Conservation (phyloP, 2,329 filamentous ascomycete genomes). For the Zymoseptoria pseudotritici region DNA sequence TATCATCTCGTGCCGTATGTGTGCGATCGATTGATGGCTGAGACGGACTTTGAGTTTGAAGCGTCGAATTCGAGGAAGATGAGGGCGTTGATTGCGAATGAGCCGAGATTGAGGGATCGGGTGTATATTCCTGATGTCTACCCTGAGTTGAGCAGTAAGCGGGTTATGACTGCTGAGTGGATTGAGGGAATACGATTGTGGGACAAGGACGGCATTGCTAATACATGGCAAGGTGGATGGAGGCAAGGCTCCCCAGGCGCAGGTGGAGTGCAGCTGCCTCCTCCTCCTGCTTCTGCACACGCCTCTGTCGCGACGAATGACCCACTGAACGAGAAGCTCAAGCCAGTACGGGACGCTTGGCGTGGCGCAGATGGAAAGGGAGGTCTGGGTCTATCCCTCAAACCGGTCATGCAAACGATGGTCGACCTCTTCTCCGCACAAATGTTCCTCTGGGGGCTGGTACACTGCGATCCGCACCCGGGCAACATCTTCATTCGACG, state of each 20-base stretch:
- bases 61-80: slow-evolving; percentile 81
- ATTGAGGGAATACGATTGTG: slow-evolving; percentile 89
- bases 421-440: slow-evolving; percentile 94
- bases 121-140: slow-evolving; percentile 88
- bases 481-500: slow-evolving; percentile 95
- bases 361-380: slow-evolving; percentile 63
- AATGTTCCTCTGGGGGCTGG: slow-evolving; percentile 93
- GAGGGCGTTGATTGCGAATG: slow-evolving; percentile 65
- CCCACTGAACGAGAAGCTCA: slow-evolving; percentile 55
- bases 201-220: slow-evolving; percentile 77
- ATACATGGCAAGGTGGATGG: slow-evolving; percentile 70
- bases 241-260: slow-evolving; percentile 71
- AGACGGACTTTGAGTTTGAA: slow-evolving; percentile 92
- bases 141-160: slow-evolving; percentile 68
- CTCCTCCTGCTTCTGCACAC: slow-evolving; percentile 31
- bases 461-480: slow-evolving; percentile 95
- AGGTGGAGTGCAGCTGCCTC: slow-evolving; percentile 55
- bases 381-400: slow-evolving; percentile 73
- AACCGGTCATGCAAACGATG: slow-evolving; percentile 93
- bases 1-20: slow-evolving; percentile 90
- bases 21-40: slow-evolving; percentile 79
- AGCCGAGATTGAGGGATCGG: slow-evolving; percentile 66
- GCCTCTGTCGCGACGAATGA: slow-evolving; percentile 35
- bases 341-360: slow-evolving; percentile 76
- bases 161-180: slow-evolving; percentile 94